Base-by-base conservation (phyloP, 805 yeast genomes). In the Myxozyma mucilagina region DNA sequence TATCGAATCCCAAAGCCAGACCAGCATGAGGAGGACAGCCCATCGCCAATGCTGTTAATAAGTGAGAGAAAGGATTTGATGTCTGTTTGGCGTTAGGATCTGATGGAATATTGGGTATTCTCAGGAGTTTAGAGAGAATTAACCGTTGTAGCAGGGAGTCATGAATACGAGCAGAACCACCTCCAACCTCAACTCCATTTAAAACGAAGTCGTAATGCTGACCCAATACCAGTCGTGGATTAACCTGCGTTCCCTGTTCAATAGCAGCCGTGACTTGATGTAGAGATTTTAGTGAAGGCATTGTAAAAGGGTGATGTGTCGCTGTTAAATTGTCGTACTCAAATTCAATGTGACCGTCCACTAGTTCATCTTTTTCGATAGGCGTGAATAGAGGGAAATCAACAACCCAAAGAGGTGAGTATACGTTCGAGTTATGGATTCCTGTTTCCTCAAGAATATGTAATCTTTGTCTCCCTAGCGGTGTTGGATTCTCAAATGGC, bases 1-100 rank as follows among this genome's bases (percentile, higher is more conserved):
- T 78, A 72, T 94, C 99, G 67, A 94, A 89, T 0, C 99, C 99
- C 39, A 94, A 79, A 0, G 99, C 99, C 42, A 94, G 78, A 0
- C 99, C 99, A 1, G 97, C 97, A 75, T 94, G 99, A 0, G 99
- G 99, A 0, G 99, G 99, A 70, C 98, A 90, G 0, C 99, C 99
- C 76, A 88, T 84, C 29, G 83, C 83, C 57, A 94, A 82, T 0
- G 97, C 97, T 44, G 79, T 77, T 36, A 94, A 77, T 44, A 94
- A 78, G 74, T 94, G 99, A 0, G 97, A 96, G 76, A 94, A 94
- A 8, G 90, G 76, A 39, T 72, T 71, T 48, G 85, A 80, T 36
- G 45, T 50, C 8, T 49, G 52, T 10, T 41, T 34, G 6, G 45
- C 76, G 0, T 70, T 52, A n/a, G 60, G 45, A 10, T 53, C 59